Evolutionary conservation across 192 early-diverging fungal genomes (phyloP).

Genomic region (Chytriomyces sp.): DNA sequence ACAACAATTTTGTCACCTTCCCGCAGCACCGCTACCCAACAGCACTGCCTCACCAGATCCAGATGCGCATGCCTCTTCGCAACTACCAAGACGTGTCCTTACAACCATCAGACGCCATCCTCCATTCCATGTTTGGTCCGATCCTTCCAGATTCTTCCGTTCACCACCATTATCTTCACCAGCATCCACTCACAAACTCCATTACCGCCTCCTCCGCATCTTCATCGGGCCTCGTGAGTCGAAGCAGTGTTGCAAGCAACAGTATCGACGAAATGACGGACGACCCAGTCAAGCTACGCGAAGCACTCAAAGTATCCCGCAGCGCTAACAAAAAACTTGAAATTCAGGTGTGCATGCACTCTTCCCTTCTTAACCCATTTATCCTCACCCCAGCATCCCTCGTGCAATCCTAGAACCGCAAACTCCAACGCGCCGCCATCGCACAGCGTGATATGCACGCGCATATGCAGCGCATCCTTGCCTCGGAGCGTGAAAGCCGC

Average conservation of each 20-base stretch:
- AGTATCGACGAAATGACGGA: conserved; percentile 1
- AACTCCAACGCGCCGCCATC: neutral
- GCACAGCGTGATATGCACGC: neutral
- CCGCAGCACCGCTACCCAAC: too few relatives aligned
- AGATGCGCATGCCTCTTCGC: too few relatives aligned
- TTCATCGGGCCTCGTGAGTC: neutral
- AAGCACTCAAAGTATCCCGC: neutral
- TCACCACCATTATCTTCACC: neutral
- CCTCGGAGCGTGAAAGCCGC: neutral
- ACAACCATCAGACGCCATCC: too few relatives aligned
- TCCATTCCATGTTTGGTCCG: too few relatives aligned
- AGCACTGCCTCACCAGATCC: too few relatives aligned
- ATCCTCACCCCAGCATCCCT: neutral
- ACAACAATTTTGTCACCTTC: too few relatives aligned
- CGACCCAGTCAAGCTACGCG: conserved; percentile 5
- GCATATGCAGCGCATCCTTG: neutral
- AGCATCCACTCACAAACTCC: neutral
- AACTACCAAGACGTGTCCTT: too few relatives aligned
- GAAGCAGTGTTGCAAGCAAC: neutral
- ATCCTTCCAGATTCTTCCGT: too few relatives aligned
- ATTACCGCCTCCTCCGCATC: neutral
- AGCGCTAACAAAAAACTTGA: conserved; percentile 1
- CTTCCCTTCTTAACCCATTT: neutral
- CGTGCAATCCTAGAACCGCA: neutral
- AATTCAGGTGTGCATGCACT: neutral